Evolutionary conservation across 228 moss, liverwort and hornwort genomes (phyloP).

Genomic region (Sphagnum magellanicum): DNA sequence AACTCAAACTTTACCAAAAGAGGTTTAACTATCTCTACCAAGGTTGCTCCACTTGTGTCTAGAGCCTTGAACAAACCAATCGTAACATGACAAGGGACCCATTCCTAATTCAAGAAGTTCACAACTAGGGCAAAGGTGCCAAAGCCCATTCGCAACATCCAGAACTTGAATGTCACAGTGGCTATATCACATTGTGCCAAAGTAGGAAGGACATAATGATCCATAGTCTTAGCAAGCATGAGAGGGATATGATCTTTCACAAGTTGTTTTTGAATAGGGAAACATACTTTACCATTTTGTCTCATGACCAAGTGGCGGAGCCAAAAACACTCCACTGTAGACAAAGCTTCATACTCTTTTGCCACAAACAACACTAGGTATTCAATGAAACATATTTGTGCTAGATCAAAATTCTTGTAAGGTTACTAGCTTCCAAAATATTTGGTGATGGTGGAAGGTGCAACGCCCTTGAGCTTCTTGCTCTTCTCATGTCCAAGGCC

Average conservation of each 20-base stretch:
- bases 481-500: constrained; percentile 24
- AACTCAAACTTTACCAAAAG: no score
- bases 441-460: constrained; percentile 24
- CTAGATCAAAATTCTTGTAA: constrained; percentile 36
- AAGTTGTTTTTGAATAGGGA: constrained; percentile 37
- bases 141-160: constrained; percentile 12
- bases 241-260: constrained; percentile 36
- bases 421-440: constrained; percentile 22
- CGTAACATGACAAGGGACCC: constrained; percentile 40
- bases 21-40: constrained; percentile 25
- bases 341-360: constrained; percentile 27
- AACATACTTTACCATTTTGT: constrained; percentile 33
- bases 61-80: constrained; percentile 32
- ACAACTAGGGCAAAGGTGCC: constrained; percentile 33
- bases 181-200: constrained; percentile 26
- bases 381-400: constrained; percentile 40
- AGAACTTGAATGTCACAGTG: no score
- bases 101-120: constrained; percentile 43
- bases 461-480: constrained; percentile 35
- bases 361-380: constrained; percentile 35
- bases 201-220: constrained; percentile 36
- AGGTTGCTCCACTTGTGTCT: constrained; percentile 21
- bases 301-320: constrained; percentile 35
- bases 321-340: constrained; percentile 33
- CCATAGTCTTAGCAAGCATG: constrained; percentile 35